These are phyloP conservation scores for Colletotrichum liriopes DNA, from an alignment of 2,329 filamentous ascomycete genomes.

Conservation along the genomic window DNA sequence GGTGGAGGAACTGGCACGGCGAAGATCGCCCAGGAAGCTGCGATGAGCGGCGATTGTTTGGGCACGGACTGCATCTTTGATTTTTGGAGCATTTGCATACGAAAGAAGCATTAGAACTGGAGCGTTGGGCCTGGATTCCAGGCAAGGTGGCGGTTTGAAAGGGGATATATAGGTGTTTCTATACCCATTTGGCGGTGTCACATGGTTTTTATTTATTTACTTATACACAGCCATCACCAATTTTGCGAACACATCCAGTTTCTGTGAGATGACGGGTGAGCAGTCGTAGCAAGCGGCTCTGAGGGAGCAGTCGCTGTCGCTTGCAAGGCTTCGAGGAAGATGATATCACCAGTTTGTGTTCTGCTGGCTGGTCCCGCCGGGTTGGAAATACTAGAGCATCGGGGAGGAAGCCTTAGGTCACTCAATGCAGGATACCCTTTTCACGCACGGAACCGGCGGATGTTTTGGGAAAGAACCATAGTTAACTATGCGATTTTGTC, in stretches of 20 bases:
- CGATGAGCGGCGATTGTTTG: constrained; percentile 6
- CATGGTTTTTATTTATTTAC: background rate
- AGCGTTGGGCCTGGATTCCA: background rate
- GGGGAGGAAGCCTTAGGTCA: background rate
- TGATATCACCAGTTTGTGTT: background rate
- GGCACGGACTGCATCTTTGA: background rate
- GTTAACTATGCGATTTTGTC: constrained; percentile 18
- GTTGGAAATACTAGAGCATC: background rate
- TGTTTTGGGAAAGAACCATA: background rate
- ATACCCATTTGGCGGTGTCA: constrained; percentile 10
- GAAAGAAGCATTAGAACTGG: background rate
- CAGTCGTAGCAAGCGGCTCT: background rate
- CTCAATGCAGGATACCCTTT: background rate
- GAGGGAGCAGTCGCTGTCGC: background rate
- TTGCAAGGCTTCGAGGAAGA: background rate
- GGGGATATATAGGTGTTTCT: constrained; percentile 6
- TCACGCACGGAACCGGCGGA: background rate
- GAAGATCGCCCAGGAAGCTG: constrained; percentile 21
- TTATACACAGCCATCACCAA: background rate
- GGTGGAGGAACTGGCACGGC: constrained; percentile 40
- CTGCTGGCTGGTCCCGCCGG: background rate
- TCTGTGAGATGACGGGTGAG: background rate
- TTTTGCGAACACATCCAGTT: background rate
- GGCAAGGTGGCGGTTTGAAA: constrained; percentile 5
- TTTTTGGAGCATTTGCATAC: constrained; percentile 10